A percentile compares a stretch with the other conserved stretches of the same genome.
These are phyloP conservation scores for Blumeria graminis DNA, from an alignment of 2,329 filamentous ascomycete genomes.

Conservation along the genomic window DNA sequence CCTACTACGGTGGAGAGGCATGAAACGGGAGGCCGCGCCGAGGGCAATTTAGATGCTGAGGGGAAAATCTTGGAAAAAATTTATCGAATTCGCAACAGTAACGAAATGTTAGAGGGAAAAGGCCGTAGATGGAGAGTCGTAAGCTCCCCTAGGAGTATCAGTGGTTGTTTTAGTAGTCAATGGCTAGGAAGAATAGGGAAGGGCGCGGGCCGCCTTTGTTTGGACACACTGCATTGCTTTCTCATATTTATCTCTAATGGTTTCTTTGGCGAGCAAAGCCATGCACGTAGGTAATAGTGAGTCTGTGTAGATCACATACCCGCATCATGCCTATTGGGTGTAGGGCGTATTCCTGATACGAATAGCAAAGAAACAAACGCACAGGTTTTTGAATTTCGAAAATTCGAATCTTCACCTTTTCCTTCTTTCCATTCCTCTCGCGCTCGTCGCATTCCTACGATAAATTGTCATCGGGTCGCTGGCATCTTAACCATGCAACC, in stretches of 20 bases:
- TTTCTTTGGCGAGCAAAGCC: background rate
- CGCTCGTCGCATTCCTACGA: no score
- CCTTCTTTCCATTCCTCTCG: no score
- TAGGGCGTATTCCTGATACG: background rate
- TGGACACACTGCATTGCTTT: background rate
- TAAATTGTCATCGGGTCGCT: no score
- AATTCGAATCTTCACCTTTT: no score
- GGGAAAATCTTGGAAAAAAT: background rate
- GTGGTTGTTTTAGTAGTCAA: background rate
- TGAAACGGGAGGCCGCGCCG: background rate
- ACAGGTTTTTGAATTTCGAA: no score
- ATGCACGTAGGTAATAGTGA: background rate
- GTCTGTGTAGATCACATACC: background rate
- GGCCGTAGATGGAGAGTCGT: background rate
- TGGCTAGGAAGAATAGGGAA: background rate
- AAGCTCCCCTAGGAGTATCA: background rate
- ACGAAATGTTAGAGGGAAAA: background rate
- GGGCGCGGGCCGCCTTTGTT: background rate
- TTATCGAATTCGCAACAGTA: background rate
- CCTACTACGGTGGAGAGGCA: background rate
- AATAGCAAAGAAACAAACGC: no score
- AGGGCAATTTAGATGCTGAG: background rate
- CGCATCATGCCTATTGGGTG: background rate
- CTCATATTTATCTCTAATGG: background rate
- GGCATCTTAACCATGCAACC: no score